phyloP scores from a whole-genome alignment of 768 basidiomycete species.

The Pleurotus pulmonarius region DNA sequence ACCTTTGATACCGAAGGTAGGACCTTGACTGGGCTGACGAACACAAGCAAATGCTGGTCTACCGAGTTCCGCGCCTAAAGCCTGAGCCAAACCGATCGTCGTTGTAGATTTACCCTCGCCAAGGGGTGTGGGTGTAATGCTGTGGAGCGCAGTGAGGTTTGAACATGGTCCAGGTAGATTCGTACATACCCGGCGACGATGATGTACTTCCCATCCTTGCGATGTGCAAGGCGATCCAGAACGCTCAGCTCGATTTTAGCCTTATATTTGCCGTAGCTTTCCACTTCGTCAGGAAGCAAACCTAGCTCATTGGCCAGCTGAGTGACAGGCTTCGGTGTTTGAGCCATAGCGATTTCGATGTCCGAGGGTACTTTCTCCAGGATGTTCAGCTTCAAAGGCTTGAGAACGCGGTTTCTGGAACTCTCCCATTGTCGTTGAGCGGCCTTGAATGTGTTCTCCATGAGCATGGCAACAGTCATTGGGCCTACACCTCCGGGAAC shows the following conservation, averaged over 20 bases:
- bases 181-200: slow-evolving; percentile 79
- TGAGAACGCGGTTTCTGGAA: slow-evolving; percentile 61
- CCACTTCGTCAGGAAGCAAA: slow-evolving; percentile 79
- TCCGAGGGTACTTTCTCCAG: slow-evolving; percentile 90
- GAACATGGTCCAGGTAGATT: not conserved
- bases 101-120: slow-evolving; percentile 99
- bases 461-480: slow-evolving; percentile 99
- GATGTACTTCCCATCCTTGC: slow-evolving; percentile 94
- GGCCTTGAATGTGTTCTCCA: slow-evolving; percentile 88
- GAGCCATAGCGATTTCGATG: slow-evolving; percentile 94
- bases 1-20: slow-evolving; percentile 98
- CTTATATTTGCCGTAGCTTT: slow-evolving; percentile 94
- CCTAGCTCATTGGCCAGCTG: slow-evolving; percentile 89
- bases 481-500: slow-evolving; percentile 99
- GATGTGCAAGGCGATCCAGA: slow-evolving; percentile 76
- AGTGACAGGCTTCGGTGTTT: slow-evolving; percentile 86
- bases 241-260: slow-evolving; percentile 93
- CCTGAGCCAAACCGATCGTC: slow-evolving; percentile 94
- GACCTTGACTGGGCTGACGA: slow-evolving; percentile 96
- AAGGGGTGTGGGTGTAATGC: slow-evolving; percentile 94
- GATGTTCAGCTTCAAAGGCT: slow-evolving; percentile 76
- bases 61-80: slow-evolving; percentile 89
- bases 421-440: slow-evolving; percentile 81
- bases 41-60: slow-evolving; percentile 95
- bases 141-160: slow-evolving; percentile 22